Evolutionary conservation across 2,329 filamentous ascomycete genomes (phyloP), one percentile per base, ranked within the genome.

Genomic region (Alternaria tenuissima): DNA sequence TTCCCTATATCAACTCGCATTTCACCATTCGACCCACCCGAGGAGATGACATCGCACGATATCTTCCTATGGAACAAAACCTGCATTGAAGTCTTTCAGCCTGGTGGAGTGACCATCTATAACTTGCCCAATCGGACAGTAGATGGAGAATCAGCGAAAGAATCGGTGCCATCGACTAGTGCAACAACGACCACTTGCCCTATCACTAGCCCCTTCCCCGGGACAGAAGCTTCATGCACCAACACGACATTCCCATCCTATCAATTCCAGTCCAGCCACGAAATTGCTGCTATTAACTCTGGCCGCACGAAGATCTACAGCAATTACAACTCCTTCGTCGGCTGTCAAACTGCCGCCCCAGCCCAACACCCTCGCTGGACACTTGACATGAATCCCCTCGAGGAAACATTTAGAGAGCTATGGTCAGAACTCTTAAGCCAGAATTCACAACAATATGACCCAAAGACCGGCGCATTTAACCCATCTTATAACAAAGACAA

Each of bases 21-120:
- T 18, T 26, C n/a, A 12, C 24, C 22, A 18, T 24, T 41, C 41
- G n/a, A 46, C 41, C 34, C 53, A 34, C 49, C 44, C 12, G 38
- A 48, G 8, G 63, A 66, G 39, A 28, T 62, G 22, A 18, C 63
- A n/a, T 52, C 63, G 2, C 42, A 59, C 30, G 26, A 62, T 5
- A 28, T 55, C 18, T 41, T 69, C 22, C 16, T 63, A 43, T 68
- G 63, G 63, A n/a, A 11, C n/a, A 26, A 34, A 7, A 34, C 5
- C 1, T 34, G 48, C 12, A 57, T 68, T 12, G 63, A 60, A 3
- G 53, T 54, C 2, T 59, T 63, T 7, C 52, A 58, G 28, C 32
- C 56, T 22, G n/a, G 32, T 12, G 46, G 36, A 18, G 41, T 26
- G 14, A 30, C 14, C 9, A 30, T 41, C 14, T 7, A 5, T 28